Evolutionary conservation across 768 basidiomycete species (phyloP).

Genomic region (Strobilomyces confusus): DNA sequence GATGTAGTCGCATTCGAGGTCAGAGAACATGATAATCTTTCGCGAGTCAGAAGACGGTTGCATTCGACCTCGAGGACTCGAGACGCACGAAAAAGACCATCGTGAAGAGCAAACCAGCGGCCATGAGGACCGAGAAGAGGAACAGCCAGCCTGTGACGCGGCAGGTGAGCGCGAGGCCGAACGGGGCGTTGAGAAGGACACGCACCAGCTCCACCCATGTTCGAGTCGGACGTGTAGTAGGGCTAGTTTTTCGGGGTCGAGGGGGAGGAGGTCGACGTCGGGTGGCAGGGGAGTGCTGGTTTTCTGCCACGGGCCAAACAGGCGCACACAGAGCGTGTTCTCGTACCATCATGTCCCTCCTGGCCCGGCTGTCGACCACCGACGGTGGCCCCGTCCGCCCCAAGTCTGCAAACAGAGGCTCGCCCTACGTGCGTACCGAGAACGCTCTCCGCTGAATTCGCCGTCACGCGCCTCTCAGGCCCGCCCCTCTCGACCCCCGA

Average conservation of each 20-base stretch:
- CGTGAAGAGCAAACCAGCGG: conserved; percentile 92
- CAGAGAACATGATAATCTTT: conserved; percentile 99
- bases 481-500: conserved; percentile 51
- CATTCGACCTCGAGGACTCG: conserved; percentile 34
- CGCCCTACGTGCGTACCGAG: conserved; percentile 35
- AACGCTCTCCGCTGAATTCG: conserved; percentile 14
- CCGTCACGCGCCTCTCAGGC: conserved; percentile 15
- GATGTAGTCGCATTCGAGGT: conserved; percentile 99
- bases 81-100: conserved; percentile 97
- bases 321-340: conserved; percentile 14
- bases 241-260: not conserved
- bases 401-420: conserved; percentile 28
- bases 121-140: conserved; percentile 92
- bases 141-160: conserved; percentile 83
- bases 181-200: conserved; percentile 1
- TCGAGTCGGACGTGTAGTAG: conserved; percentile 5
- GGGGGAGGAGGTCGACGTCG: not conserved
- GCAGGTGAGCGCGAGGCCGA: not conserved
- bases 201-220: conserved; percentile 44
- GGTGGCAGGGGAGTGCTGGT: not conserved
- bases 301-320: conserved; percentile 32
- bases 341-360: conserved; percentile 25
- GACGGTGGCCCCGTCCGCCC: conserved; percentile 31
- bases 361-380: conserved; percentile 25
- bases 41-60: not conserved